Conservation (phyloP, 108 stramenopile genomes). For the Mayamaea pseudoterrestris region DNA sequence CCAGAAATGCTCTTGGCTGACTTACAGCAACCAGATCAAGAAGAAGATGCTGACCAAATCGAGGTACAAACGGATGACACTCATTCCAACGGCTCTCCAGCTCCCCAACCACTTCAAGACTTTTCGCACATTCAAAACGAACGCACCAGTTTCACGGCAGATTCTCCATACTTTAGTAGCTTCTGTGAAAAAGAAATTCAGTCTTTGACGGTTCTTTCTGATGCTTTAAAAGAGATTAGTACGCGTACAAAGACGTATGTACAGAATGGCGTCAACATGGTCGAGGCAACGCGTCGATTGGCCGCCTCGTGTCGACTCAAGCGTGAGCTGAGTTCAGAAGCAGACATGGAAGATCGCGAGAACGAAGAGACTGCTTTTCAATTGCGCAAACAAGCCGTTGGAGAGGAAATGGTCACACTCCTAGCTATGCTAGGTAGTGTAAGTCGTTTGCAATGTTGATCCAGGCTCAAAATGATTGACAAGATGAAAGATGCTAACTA, state of each 20-base stretch:
- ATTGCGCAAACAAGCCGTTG: conserved; percentile 38
- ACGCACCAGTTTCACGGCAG: conserved; percentile 63
- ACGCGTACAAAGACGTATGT: conserved; percentile 66
- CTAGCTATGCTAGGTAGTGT: conserved; percentile 47
- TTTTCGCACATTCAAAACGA: background rate
- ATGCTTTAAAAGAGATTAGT: conserved; percentile 65
- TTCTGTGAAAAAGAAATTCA: conserved; percentile 74
- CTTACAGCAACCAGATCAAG: background rate
- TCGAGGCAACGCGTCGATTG: conserved; percentile 68
- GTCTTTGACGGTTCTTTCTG: conserved; percentile 44
- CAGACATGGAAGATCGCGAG: conserved; percentile 12
- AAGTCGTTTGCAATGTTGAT: conserved; percentile 5
- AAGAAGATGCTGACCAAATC: background rate
- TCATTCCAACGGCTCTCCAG: background rate
- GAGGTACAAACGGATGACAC: background rate
- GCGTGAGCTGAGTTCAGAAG: conserved; percentile 13
- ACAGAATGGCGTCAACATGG: conserved; percentile 71
- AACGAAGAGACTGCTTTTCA: conserved; percentile 10
- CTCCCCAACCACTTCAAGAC: background rate
- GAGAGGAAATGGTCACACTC: conserved; percentile 55
- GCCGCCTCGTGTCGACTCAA: conserved; percentile 56
- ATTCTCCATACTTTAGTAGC: conserved; percentile 71
- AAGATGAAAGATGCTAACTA: no score
- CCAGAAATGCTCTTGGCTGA: background rate
- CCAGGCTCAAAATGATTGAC: no score